These are phyloP conservation scores for Phytophthora citricola DNA, from an alignment of 352 stramenopile genomes.

Conservation along the genomic window DNA sequence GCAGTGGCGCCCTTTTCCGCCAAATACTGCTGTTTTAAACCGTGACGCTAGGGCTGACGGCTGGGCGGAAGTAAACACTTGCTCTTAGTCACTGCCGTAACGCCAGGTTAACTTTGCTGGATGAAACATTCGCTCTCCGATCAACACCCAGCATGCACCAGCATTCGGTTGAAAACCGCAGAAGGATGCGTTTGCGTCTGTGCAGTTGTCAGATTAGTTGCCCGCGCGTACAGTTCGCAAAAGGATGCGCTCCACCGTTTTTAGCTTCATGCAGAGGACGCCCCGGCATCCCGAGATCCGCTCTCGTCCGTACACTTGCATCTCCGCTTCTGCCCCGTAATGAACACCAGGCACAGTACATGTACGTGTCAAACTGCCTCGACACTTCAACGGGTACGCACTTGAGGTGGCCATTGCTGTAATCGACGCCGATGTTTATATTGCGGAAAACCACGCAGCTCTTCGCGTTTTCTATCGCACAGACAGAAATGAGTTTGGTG, in stretches of 20 bases:
- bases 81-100: too few species aligned
- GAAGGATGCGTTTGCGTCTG: not conserved
- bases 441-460: not conserved
- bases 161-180: not conserved
- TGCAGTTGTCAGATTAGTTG: not conserved
- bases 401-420: not conserved
- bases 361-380: too few species aligned
- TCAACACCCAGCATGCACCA: not conserved
- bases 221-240: not conserved
- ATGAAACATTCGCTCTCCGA: not conserved
- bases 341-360: not conserved
- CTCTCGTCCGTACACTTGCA: not conserved
- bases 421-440: not conserved
- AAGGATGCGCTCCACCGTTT: not conserved
- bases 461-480: not conserved
- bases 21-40: too few species aligned
- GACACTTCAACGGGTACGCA: not conserved
- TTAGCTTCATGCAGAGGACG: not conserved
- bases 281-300: slow-evolving; percentile 5
- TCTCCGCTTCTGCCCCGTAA: not conserved
- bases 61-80: too few species aligned
- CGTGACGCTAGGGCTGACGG: too few species aligned
- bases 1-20: too few species aligned
- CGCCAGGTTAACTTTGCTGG: not conserved
- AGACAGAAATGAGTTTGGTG: too few species aligned